Evolutionary conservation across 441 rosid species (phyloP).

Genomic region (Eugenia klotzschiana): DNA sequence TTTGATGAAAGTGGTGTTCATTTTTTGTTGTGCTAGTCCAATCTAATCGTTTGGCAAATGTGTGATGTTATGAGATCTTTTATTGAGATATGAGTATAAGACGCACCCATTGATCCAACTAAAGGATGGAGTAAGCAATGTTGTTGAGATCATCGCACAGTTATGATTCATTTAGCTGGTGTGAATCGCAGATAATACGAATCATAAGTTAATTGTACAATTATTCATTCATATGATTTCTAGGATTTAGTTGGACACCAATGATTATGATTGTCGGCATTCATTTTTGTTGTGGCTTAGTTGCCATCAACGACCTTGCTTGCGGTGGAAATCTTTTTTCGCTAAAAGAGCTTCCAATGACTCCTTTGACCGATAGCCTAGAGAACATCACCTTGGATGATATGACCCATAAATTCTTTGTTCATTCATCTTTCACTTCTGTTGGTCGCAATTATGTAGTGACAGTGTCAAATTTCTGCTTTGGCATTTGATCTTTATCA

Average conservation of each 20-base stretch:
- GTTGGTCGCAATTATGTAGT: background rate
- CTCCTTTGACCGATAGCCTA: background rate
- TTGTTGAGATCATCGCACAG: background rate
- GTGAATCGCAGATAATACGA: background rate
- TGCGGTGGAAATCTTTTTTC: background rate
- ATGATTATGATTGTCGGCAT: background rate
- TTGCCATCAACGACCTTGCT: background rate
- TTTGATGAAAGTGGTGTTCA: background rate
- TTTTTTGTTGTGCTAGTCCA: background rate
- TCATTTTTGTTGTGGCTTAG: background rate
- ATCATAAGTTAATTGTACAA: background rate
- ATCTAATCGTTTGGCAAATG: background rate
- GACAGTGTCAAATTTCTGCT: background rate
- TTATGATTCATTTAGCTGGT: background rate
- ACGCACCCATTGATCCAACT: background rate
- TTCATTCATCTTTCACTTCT: background rate
- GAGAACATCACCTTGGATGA: background rate
- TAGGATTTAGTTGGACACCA: background rate
- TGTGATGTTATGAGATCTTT: background rate
- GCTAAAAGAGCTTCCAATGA: background rate
- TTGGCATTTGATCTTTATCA: background rate
- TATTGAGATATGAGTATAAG: background rate
- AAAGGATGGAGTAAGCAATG: background rate
- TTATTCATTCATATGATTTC: background rate
- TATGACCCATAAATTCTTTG: background rate